phyloP scores from a whole-genome alignment of 495 filamentous ascomycete species.

The Trichoderma virens region DNA sequence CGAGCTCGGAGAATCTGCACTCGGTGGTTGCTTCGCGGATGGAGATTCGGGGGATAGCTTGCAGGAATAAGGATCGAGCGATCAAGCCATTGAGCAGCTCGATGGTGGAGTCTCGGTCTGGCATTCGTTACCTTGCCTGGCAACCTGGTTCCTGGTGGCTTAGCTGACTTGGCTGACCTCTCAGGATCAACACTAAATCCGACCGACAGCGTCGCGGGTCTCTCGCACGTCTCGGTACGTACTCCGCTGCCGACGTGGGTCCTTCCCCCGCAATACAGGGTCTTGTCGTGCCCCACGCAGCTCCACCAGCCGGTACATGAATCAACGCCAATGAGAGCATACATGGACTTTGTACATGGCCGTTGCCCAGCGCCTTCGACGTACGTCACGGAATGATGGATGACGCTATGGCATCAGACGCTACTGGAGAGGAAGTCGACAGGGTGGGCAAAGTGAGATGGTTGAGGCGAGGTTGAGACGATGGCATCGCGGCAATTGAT shows the following conservation, averaged over 20 bases:
- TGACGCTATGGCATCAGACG: background rate
- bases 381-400: background rate
- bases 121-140: background rate
- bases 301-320: background rate
- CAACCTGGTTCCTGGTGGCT: background rate
- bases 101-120: background rate
- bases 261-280: background rate
- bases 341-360: background rate
- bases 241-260: background rate
- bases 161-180: background rate
- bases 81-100: background rate
- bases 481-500: no score
- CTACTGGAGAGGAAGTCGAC: background rate
- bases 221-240: slow-evolving; percentile 1
- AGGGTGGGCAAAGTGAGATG: background rate
- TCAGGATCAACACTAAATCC: slow-evolving; percentile 6
- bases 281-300: background rate
- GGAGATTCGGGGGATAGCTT: background rate
- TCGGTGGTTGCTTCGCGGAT: no score
- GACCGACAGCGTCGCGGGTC: background rate
- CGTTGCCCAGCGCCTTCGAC: background rate
- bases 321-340: background rate
- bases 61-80: no score
- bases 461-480: no score
- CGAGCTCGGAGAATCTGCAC: background rate